Conservation (phyloP, 352 stramenopile species). For the Globisporangium spinosum region DNA sequence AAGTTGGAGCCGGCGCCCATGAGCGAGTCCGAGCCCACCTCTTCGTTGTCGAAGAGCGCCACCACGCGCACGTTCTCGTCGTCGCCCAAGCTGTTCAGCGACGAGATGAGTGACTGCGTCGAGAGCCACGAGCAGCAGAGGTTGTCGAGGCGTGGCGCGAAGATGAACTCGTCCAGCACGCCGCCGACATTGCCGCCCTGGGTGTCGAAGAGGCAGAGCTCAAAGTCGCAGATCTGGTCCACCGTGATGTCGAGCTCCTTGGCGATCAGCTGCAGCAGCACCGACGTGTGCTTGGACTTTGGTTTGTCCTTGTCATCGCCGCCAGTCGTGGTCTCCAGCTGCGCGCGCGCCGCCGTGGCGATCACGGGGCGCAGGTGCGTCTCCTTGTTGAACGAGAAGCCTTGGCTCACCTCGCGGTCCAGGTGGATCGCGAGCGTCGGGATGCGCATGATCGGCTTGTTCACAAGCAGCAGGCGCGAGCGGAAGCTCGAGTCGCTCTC, state of each 20-base stretch:
- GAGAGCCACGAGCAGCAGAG: slow-evolving; percentile 94
- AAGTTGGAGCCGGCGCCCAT: slow-evolving; percentile 86
- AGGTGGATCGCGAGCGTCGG: slow-evolving; percentile 98
- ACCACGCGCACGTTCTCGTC: slow-evolving; percentile 89
- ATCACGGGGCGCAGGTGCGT: slow-evolving; percentile 94
- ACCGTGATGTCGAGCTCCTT: slow-evolving; percentile 82
- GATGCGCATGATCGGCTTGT: slow-evolving; percentile 94
- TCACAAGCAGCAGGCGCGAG: slow-evolving; percentile 89
- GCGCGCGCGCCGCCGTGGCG: slow-evolving; percentile 68
- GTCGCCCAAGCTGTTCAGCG: slow-evolving; percentile 58
- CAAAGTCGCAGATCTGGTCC: slow-evolving; percentile 94
- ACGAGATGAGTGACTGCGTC: slow-evolving; percentile 80
- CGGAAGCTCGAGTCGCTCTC: slow-evolving; percentile 68
- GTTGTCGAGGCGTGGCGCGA: slow-evolving; percentile 96
- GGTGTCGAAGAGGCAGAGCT: slow-evolving; percentile 95
- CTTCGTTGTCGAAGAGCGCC: slow-evolving; percentile 98
- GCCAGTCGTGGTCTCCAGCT: slow-evolving; percentile 73
- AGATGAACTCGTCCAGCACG: slow-evolving; percentile 94
- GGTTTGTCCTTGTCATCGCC: slow-evolving; percentile 42
- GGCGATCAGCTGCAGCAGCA: slow-evolving; percentile 92
- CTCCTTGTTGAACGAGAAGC: slow-evolving; percentile 96
- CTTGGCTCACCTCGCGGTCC: slow-evolving; percentile 82
- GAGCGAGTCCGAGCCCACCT: slow-evolving; percentile 91
- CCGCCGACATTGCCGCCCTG: slow-evolving; percentile 92
- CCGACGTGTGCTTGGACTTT: slow-evolving; percentile 87